Evolutionary conservation across 2,329 filamentous ascomycete species (phyloP).

Genomic region (Arthrobotrys conoides): DNA sequence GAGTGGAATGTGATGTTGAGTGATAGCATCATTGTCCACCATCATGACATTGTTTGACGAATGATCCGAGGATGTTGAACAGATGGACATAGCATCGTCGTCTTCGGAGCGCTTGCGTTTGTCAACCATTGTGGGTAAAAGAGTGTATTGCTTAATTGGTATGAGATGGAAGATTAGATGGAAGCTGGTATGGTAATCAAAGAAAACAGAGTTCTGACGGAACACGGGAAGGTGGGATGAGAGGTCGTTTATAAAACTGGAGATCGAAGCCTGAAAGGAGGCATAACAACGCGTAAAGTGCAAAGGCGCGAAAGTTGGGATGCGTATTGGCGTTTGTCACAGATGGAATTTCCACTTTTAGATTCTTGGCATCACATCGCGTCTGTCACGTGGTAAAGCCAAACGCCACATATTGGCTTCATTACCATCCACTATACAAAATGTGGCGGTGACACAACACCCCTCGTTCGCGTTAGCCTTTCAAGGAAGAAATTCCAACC

Average conservation of each 20-base stretch:
- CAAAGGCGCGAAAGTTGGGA: conserved; percentile 27
- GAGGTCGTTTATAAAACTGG: conserved; percentile 30
- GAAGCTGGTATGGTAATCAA: background rate
- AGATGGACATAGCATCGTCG: conserved; percentile 59
- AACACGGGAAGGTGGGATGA: background rate
- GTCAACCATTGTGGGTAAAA: conserved; percentile 37
- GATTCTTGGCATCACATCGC: conserved; percentile 25
- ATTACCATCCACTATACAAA: conserved; percentile 18
- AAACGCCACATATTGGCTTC: conserved; percentile 9
- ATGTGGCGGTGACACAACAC: conserved; percentile 29
- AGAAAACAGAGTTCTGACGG: background rate
- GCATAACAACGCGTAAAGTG: conserved; percentile 60
- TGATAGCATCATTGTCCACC: conserved; percentile 49
- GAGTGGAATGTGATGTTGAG: conserved; percentile 52
- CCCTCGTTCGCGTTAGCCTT: conserved; percentile 15
- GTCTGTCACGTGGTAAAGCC: background rate
- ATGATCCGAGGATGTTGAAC: conserved; percentile 43
- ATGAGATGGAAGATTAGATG: background rate
- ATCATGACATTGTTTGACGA: conserved; percentile 46
- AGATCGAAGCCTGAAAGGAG: conserved; percentile 38
- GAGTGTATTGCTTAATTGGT: background rate
- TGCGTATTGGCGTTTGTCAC: conserved; percentile 34
- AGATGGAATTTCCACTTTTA: conserved; percentile 2
- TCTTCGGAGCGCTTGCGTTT: conserved; percentile 57
- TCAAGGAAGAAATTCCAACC: conserved; percentile 45